Percentiles rank a stretch among this genome's conserved stretches.
phyloP scores from a whole-genome alignment of 371 early-diverging fungal genomes.

The Syncephalastrum sp. region DNA sequence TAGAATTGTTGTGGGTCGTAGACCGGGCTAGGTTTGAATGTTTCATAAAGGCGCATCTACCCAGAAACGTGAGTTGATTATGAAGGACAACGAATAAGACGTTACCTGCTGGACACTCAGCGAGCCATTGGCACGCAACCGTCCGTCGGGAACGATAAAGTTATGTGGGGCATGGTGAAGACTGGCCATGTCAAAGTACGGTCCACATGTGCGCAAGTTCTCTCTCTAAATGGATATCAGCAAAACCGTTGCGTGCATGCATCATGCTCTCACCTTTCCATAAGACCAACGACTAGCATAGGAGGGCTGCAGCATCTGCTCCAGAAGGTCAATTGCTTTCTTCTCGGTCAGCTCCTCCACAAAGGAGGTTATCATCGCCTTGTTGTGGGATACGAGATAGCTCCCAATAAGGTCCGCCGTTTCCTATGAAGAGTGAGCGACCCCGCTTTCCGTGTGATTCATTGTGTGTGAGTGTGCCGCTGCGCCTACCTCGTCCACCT shows the following conservation, averaged over 20 bases:
- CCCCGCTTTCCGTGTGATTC: not conserved
- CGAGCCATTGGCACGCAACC: slow-evolving; percentile 71
- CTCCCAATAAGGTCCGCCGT: slow-evolving; percentile 79
- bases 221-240: slow-evolving; percentile 16
- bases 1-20: no score
- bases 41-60: no score
- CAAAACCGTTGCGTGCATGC: not conserved
- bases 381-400: slow-evolving; percentile 82
- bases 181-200: slow-evolving; percentile 82
- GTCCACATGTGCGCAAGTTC: slow-evolving; percentile 61
- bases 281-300: slow-evolving; percentile 76
- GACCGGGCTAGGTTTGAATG: no score
- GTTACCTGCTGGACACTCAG: slow-evolving; percentile 71
- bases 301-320: slow-evolving; percentile 69
- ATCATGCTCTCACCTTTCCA: slow-evolving; percentile 53
- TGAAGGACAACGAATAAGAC: no score
- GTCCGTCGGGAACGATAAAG: slow-evolving; percentile 76
- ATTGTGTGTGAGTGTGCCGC: not conserved
- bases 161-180: slow-evolving; percentile 75
- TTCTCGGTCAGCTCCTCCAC: slow-evolving; percentile 91
- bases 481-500: slow-evolving; percentile 68
- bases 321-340: slow-evolving; percentile 83
- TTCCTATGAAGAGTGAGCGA: slow-evolving; percentile 4
- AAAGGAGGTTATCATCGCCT: slow-evolving; percentile 86
- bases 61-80: no score